Conservation (phyloP, 345 rosid genomes). For the Euclidium syriacum region DNA sequence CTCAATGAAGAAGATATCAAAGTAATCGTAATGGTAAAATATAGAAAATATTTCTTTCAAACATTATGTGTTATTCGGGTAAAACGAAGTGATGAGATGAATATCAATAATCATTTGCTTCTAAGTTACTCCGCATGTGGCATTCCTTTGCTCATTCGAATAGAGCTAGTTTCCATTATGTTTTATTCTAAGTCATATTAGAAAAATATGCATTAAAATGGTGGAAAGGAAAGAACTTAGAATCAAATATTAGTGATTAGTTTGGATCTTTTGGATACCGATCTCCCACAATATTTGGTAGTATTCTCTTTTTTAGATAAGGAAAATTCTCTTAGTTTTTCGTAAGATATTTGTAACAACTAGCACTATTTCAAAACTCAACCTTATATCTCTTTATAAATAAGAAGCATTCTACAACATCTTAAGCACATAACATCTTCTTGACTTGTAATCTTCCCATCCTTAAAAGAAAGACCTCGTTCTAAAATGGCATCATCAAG, state of each 20-base stretch:
- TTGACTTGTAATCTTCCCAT: not conserved
- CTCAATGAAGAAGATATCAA: constrained; percentile 1
- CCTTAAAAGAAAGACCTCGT: not conserved
- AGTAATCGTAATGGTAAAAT: not conserved
- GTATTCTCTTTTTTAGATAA: constrained; percentile 33
- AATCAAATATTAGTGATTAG: not conserved
- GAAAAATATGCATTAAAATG: too few relatives aligned
- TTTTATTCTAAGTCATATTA: too few relatives aligned
- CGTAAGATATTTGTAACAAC: constrained; percentile 42
- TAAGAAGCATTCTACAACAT: constrained; percentile 32
- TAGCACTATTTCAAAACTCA: constrained; percentile 20
- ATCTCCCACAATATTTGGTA: constrained; percentile 26
- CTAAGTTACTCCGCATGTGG: too few relatives aligned
- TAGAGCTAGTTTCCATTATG: too few relatives aligned
- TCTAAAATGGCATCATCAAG: constrained; percentile 70
- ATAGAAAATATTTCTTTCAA: not conserved
- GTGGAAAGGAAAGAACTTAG: not conserved
- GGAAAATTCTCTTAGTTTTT: constrained; percentile 35
- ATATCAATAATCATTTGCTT: too few relatives aligned
- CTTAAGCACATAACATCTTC: constrained; percentile 35
- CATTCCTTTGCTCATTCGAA: too few relatives aligned
- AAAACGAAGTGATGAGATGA: too few relatives aligned
- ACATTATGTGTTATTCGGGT: not conserved
- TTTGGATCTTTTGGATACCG: constrained; percentile 27
- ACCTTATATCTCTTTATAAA: constrained; percentile 45